Evolutionary conservation across 1,284 basidiomycete species (phyloP).

Genomic region (Puccinia brachypodii): DNA sequence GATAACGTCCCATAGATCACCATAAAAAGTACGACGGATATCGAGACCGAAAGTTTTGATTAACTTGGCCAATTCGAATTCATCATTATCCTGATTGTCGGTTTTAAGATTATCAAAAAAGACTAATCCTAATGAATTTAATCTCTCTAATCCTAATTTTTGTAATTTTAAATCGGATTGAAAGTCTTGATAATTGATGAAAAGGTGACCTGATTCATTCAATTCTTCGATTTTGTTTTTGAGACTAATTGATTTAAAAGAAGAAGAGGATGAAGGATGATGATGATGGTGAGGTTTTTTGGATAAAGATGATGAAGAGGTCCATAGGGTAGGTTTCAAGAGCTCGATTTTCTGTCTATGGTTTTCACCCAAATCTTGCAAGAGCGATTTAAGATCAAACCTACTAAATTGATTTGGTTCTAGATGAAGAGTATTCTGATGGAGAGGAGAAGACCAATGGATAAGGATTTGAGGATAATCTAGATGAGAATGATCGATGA

Average conservation of each 20-base stretch:
- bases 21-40: conserved; percentile 86
- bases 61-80: conserved; percentile 69
- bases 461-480: background rate
- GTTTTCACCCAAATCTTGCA: no score
- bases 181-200: conserved; percentile 2
- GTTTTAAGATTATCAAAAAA: conserved; percentile 63
- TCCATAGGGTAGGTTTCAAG: conserved; percentile 19
- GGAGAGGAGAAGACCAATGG: conserved; percentile 28
- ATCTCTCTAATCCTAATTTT: conserved; percentile 57
- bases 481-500: background rate
- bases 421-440: background rate
- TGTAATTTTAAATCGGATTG: background rate
- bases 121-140: conserved; percentile 62
- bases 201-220: background rate
- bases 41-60: conserved; percentile 68
- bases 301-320: background rate
- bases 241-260: background rate
- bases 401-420: background rate
- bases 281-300: no score
- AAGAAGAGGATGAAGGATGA: background rate
- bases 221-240: conserved; percentile 9
- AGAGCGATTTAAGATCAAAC: conserved; percentile 20
- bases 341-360: conserved; percentile 2
- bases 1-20: conserved; percentile 82
- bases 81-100: conserved; percentile 58